These are phyloP conservation scores for Pisolithus marmoratus DNA, from an alignment of 768 basidiomycete species.

Conservation along the genomic window DNA sequence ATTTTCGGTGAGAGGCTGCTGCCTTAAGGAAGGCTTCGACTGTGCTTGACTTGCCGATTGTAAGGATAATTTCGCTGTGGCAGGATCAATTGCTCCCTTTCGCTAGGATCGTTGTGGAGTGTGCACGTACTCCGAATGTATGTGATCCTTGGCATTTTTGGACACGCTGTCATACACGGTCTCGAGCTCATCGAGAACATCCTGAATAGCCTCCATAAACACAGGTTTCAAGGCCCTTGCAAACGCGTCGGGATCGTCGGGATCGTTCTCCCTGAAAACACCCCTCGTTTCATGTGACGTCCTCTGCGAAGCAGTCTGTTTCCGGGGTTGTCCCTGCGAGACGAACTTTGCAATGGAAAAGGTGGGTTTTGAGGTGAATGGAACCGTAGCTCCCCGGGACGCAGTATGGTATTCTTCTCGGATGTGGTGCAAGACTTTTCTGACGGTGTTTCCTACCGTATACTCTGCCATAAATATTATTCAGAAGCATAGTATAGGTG, in stretches of 20 bases:
- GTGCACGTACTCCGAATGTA: constrained; percentile 87
- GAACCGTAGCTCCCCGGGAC: constrained; percentile 39
- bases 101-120: not conserved
- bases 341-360: constrained; percentile 83
- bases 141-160: constrained; percentile 91
- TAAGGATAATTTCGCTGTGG: constrained; percentile 86
- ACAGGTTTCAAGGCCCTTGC: constrained; percentile 81
- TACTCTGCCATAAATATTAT: constrained; percentile 54
- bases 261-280: constrained; percentile 62
- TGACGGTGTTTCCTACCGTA: constrained; percentile 90
- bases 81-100: constrained; percentile 1
- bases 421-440: constrained; percentile 89
- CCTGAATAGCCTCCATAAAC: constrained; percentile 94
- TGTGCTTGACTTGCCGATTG: constrained; percentile 89
- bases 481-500: constrained; percentile 4
- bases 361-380: constrained; percentile 33
- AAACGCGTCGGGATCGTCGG: constrained; percentile 74
- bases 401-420: constrained; percentile 93
- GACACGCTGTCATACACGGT: constrained; percentile 93
- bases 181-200: constrained; percentile 92
- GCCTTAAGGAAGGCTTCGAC: constrained; percentile 92
- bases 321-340: constrained; percentile 65
- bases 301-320: constrained; percentile 37
- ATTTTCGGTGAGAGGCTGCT: constrained; percentile 85
- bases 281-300: constrained; percentile 43